These are phyloP conservation scores for Amborella trichopoda DNA, from an alignment of 164 flowering plant species.

Conservation along the genomic window DNA sequence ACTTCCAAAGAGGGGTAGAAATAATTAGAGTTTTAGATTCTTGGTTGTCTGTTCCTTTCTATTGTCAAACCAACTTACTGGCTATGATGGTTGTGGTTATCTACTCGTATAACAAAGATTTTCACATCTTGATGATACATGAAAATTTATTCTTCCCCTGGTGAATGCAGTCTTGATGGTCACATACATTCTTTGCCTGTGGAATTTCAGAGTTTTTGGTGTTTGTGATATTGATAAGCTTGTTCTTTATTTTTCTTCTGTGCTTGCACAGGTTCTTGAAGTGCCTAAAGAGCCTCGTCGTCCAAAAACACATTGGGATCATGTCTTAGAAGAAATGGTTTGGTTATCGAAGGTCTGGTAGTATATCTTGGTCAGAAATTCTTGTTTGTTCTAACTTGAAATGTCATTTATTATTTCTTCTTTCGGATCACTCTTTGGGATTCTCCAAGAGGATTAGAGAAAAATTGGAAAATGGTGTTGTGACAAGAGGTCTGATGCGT, in stretches of 20 bases:
- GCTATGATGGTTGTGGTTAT: background rate
- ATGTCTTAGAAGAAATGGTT: slow-evolving; percentile 95
- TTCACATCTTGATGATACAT: background rate
- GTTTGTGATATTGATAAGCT: background rate
- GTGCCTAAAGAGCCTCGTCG: slow-evolving; percentile 87
- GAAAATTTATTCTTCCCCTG: background rate
- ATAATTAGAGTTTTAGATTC: too few relatives aligned
- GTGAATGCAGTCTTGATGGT: background rate
- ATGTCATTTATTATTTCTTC: background rate
- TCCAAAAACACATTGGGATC: slow-evolving; percentile 97
- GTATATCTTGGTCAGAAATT: background rate
- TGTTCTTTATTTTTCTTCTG: background rate
- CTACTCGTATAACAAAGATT: background rate
- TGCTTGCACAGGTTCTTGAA: slow-evolving; percentile 63
- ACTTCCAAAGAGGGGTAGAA: too few relatives aligned
- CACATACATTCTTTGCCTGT: background rate
- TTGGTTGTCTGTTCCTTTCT: too few relatives aligned
- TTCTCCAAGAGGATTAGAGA: too few relatives aligned
- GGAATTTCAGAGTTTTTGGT: background rate
- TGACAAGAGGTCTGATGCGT: background rate
- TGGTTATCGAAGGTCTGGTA: slow-evolving; percentile 89
- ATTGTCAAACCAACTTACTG: too few relatives aligned
- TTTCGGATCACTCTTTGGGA: too few relatives aligned
- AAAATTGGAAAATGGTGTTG: too few relatives aligned
- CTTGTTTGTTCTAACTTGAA: background rate